Conservation (phyloP, 768 basidiomycete genomes). For the Kondoa malvinella region DNA sequence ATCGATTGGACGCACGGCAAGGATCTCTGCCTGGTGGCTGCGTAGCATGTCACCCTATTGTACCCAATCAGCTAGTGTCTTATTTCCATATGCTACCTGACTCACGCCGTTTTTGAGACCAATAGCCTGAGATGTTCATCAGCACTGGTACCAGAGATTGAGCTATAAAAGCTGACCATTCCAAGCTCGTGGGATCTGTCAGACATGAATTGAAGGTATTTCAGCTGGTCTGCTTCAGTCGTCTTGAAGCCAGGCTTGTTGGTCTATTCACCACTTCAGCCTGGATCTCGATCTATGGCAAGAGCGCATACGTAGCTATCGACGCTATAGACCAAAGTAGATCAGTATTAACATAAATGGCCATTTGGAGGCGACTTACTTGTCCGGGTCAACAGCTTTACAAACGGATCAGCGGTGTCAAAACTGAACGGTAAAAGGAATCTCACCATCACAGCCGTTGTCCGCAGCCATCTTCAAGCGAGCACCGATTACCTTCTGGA, state of each 20-base stretch:
- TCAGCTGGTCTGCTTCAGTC: neutral
- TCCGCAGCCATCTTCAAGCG: neutral
- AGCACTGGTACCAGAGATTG: too few relatives aligned
- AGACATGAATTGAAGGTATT: neutral
- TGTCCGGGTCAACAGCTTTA: neutral
- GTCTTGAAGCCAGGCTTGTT: neutral
- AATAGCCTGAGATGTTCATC: too few relatives aligned
- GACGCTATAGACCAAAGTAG: neutral
- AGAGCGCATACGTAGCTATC: neutral
- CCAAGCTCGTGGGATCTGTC: neutral
- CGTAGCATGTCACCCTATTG: neutral
- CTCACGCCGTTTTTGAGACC: neutral
- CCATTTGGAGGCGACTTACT: neutral
- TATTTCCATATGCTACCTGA: too few relatives aligned
- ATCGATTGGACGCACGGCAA: too few relatives aligned
- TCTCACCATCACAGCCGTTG: neutral
- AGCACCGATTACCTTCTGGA: neutral
- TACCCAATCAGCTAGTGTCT: too few relatives aligned
- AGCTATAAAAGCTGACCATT: too few relatives aligned
- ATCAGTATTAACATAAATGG: neutral
- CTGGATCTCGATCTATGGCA: neutral
- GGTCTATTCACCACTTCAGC: neutral
- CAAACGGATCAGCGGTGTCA: neutral
- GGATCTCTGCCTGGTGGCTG: neutral
- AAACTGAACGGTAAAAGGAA: neutral